Conservation (phyloP, 1,284 basidiomycete species). For the Pisolithus thermaeus region DNA sequence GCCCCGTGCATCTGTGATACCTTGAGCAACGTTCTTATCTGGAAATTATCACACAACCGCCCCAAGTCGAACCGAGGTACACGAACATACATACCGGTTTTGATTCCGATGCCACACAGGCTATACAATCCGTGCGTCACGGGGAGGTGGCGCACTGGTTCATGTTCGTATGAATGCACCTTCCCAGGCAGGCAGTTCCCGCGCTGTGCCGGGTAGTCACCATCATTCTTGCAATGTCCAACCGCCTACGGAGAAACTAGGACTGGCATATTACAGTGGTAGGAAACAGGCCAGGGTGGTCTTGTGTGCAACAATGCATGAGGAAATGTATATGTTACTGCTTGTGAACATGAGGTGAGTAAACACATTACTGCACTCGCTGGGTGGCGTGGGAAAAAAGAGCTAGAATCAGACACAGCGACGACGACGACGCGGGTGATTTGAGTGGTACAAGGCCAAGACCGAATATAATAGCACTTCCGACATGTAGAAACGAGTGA, state of each 20-base stretch:
- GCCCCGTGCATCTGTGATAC: neutral
- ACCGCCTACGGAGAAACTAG: slow-evolving; percentile 9
- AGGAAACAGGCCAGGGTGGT: slow-evolving; percentile 12
- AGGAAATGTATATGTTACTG: slow-evolving; percentile 29
- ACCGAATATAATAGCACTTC: slow-evolving; percentile 33
- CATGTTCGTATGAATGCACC: too few species aligned
- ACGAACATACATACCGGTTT: too few species aligned
- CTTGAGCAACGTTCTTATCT: neutral
- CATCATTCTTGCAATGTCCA: slow-evolving; percentile 2
- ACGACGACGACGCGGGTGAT: slow-evolving; percentile 25
- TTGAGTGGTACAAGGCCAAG: slow-evolving; percentile 34
- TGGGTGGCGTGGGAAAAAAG: slow-evolving; percentile 13
- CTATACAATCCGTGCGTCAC: too few species aligned
- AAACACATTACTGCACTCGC: slow-evolving; percentile 26
- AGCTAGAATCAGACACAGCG: slow-evolving; percentile 24
- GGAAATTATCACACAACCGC: neutral
- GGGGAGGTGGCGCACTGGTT: too few species aligned
- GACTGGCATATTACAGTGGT: slow-evolving; percentile 18
- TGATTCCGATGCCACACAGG: too few species aligned
- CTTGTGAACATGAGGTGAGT: slow-evolving; percentile 22
- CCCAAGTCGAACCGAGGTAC: too few species aligned
- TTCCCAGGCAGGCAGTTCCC: neutral
- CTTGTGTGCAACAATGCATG: slow-evolving; percentile 7
- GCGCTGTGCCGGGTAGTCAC: neutral
- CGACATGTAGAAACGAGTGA: slow-evolving; percentile 20